A percentile compares a stretch with the other conserved stretches of the same genome.
Conservation (phyloP, 306 rosid genomes). For the Elaeagnus macrophylla region DNA sequence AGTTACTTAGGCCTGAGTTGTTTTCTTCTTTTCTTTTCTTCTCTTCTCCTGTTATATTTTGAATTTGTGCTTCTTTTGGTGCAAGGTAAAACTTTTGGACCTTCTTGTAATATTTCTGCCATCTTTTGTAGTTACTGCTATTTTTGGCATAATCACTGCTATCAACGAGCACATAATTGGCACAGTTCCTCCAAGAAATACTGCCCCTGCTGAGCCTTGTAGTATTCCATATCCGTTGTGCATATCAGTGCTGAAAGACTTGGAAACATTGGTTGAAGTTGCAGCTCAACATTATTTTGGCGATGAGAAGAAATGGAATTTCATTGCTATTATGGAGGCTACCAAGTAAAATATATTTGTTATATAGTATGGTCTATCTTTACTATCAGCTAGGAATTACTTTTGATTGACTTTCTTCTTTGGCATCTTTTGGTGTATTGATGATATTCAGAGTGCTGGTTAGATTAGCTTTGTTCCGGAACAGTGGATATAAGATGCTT, state of each 20-base stretch:
- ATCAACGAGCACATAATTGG: slow-evolving; percentile 78
- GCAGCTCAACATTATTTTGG: slow-evolving; percentile 82
- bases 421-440: slow-evolving; percentile 7
- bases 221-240: slow-evolving; percentile 74
- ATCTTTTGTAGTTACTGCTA: slow-evolving; percentile 63
- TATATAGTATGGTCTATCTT: slow-evolving; percentile 10
- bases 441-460: slow-evolving; percentile 59
- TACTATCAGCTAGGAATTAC: slow-evolving; percentile 17
- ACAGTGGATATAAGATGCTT: slow-evolving; percentile 86
- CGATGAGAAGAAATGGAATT: slow-evolving; percentile 84
- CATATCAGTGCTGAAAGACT: slow-evolving; percentile 79
- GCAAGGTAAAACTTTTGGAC: slow-evolving; percentile 1
- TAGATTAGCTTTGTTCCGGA: slow-evolving; percentile 70
- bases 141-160: slow-evolving; percentile 79
- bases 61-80: background rate
- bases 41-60: background rate
- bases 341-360: slow-evolving; percentile 52
- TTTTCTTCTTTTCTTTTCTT: background rate
- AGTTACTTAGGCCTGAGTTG: background rate
- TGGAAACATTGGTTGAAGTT: slow-evolving; percentile 89
- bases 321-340: slow-evolving; percentile 80
- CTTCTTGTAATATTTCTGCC: slow-evolving; percentile 6
- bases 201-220: slow-evolving; percentile 35
- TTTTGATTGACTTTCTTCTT: background rate
- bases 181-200: slow-evolving; percentile 37